Conservation (phyloP, 345 rosid genomes). For the Citrus hindsii region DNA sequence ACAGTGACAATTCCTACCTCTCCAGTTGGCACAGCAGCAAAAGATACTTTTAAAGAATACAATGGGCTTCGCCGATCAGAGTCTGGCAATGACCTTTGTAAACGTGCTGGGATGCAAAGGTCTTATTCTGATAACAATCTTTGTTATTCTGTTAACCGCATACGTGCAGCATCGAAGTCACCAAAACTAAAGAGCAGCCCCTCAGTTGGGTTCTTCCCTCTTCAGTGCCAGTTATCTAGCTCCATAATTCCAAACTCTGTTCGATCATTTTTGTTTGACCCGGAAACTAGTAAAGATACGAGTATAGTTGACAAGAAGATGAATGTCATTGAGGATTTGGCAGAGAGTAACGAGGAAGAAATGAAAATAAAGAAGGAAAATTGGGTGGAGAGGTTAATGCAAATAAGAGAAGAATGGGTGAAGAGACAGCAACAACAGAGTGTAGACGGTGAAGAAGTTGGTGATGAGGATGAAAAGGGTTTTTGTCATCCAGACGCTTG, state of each 20-base stretch:
- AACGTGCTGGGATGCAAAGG: slow-evolving; percentile 40
- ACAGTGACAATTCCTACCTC: slow-evolving; percentile 46
- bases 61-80: slow-evolving; percentile 52
- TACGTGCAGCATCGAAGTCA: slow-evolving; percentile 39
- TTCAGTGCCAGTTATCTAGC: slow-evolving; percentile 54
- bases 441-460: slow-evolving; percentile 19
- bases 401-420: slow-evolving; percentile 61
- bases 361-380: slow-evolving; percentile 46
- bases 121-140: slow-evolving; percentile 69
- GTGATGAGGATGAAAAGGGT: slow-evolving; percentile 19
- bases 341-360: slow-evolving; percentile 23
- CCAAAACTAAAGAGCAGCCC: slow-evolving; percentile 54
- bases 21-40: slow-evolving; percentile 24
- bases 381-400: slow-evolving; percentile 73
- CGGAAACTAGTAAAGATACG: slow-evolving; percentile 38
- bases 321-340: slow-evolving; percentile 13
- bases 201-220: slow-evolving; percentile 56
- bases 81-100: slow-evolving; percentile 49
- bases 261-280: slow-evolving; percentile 55
- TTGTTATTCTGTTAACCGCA: slow-evolving; percentile 34
- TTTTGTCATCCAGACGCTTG: slow-evolving; percentile 34
- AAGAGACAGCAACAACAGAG: slow-evolving; percentile 28
- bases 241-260: slow-evolving; percentile 55
- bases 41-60: slow-evolving; percentile 40
- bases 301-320: slow-evolving; percentile 24